Evolutionary conservation across 1,284 basidiomycete species (phyloP), one percentile per base, ranked within the genome.

Genomic region (Coniophora puteana): DNA sequence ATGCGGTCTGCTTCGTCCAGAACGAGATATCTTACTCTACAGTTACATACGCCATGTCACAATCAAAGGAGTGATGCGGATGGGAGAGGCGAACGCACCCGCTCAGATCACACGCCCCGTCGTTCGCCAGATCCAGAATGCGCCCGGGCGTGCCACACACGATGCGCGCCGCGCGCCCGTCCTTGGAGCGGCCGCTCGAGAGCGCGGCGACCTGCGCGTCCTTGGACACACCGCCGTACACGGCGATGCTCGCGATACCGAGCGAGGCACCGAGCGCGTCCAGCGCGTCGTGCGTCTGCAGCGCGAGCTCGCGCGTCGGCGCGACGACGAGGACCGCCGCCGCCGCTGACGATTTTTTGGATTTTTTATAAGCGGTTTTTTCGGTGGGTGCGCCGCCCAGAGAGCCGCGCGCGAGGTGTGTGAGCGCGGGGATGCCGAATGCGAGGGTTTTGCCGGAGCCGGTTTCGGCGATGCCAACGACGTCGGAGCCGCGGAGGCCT

Each of bases 1-100:
- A 99, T 98, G 34, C 95, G 78, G 67, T 99, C 95, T 2, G 95
- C 95, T 67, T 99, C 95, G 58, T 99, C 96, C 29, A 99, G 69
- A 0, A 98, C 95, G 13, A 98, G 73, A 69, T 94, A 98, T 37
- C 82, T 75, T 20, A 98, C 92, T 29, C 88, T 85, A 49, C 38
- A 12, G 31, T 32, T 34, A 34, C 16, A 43, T 46, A 11, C 44
- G 24, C 17, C 5, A 20, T 34, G 7, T 3, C 29, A 39, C 13
- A 11, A 38, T 4, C 18, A 33, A 40, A 30, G 30, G 38, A 26
- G 25, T 40, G 8, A 27, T 12, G 5, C 38, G 25, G 17, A 17
- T 17, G 17, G 1, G 17, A 46, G 11, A 52, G 22, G 4, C 29
- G 27, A 22, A 68, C 82, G 52, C 49, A 85, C 82, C 69, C 66